Conservation (phyloP, 768 basidiomycete species). For the Lactarius indigo region DNA sequence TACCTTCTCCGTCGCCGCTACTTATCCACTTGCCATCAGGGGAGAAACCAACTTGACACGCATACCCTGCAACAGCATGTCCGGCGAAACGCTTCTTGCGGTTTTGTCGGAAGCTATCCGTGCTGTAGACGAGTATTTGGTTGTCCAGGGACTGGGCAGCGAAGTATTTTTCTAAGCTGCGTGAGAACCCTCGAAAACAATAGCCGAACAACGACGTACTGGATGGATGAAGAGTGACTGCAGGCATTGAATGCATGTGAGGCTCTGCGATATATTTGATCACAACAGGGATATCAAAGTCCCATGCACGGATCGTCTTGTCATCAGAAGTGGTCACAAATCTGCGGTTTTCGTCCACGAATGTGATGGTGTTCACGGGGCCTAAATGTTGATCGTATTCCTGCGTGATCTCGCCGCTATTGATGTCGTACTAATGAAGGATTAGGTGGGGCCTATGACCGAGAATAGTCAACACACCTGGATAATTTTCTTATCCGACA, state of each 20-base stretch:
- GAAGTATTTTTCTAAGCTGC: slow-evolving; percentile 81
- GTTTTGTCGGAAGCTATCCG: slow-evolving; percentile 98
- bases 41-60: slow-evolving; percentile 95
- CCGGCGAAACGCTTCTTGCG: slow-evolving; percentile 98
- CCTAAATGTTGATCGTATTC: slow-evolving; percentile 99
- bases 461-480: slow-evolving; percentile 53
- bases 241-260: slow-evolving; percentile 99
- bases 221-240: slow-evolving; percentile 92
- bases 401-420: slow-evolving; percentile 92
- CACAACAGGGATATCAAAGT: slow-evolving; percentile 98
- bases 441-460: slow-evolving; percentile 13
- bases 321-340: slow-evolving; percentile 99
- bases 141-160: slow-evolving; percentile 98
- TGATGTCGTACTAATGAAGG: slow-evolving; percentile 79
- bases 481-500: slow-evolving; percentile 99
- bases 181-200: slow-evolving; percentile 27
- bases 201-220: slow-evolving; percentile 54
- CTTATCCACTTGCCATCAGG: slow-evolving; percentile 99
- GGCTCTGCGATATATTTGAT: slow-evolving; percentile 99
- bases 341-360: slow-evolving; percentile 95
- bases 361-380: slow-evolving; percentile 97
- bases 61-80: slow-evolving; percentile 95
- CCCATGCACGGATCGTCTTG: slow-evolving; percentile 99
- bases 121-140: slow-evolving; percentile 95
- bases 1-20: slow-evolving; percentile 92